Evolutionary conservation across 768 basidiomycete species (phyloP).

Genomic region (Tulasnella sp.): DNA sequence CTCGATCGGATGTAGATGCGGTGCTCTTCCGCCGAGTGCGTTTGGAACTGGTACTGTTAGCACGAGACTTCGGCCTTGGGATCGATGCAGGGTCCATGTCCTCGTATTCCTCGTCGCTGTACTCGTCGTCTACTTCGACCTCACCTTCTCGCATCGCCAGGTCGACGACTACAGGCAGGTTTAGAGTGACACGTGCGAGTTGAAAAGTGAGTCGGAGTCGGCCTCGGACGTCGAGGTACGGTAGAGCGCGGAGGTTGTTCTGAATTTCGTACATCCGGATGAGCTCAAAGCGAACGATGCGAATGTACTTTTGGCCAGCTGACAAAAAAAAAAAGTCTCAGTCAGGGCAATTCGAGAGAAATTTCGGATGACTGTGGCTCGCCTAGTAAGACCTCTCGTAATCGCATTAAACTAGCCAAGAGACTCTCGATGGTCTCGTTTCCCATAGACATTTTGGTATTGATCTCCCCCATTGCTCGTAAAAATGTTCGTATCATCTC

Average conservation of each 20-base stretch:
- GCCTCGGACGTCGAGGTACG: conserved; percentile 66
- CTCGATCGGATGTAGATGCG: background rate
- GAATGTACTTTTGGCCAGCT: conserved; percentile 54
- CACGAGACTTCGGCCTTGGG: background rate
- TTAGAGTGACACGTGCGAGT: conserved; percentile 64
- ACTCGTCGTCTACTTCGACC: conserved; percentile 14
- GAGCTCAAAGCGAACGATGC: conserved; percentile 60
- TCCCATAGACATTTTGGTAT: conserved; percentile 62
- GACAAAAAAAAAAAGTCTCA: background rate
- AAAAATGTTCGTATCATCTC: conserved; percentile 69
- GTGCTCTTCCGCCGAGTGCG: background rate
- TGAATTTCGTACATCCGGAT: conserved; percentile 74
- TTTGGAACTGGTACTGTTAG: conserved; percentile 23
- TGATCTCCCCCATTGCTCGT: conserved; percentile 65
- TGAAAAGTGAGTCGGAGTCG: conserved; percentile 67
- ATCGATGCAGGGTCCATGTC: background rate
- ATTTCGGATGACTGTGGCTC: conserved; percentile 28
- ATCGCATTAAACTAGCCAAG: conserved; percentile 52
- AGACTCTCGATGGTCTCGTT: conserved; percentile 71
- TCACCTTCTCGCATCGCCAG: conserved; percentile 41
- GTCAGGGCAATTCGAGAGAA: conserved; percentile 32
- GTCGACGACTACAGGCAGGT: conserved; percentile 63
- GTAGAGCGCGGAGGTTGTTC: conserved; percentile 58
- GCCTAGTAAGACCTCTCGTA: conserved; percentile 70
- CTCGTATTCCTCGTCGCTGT: background rate